phyloP scores from a whole-genome alignment of 192 early-diverging fungal genomes.

The Paraglomus occultum region DNA sequence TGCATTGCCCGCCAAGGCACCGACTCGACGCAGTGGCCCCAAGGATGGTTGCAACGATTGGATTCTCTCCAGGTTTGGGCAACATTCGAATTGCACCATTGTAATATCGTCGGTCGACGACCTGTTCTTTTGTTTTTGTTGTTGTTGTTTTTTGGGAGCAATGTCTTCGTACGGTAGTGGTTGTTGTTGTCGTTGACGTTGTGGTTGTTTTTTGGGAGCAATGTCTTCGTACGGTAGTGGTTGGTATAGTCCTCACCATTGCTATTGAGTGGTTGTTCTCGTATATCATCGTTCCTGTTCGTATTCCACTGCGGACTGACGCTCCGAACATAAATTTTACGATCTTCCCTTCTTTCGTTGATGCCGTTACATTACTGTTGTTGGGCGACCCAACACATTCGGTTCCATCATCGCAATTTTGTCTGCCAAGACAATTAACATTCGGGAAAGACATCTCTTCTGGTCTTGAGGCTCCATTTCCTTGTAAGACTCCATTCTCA shows the following conservation, averaged over 20 bases:
- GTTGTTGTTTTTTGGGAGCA: not conserved
- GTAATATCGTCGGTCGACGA: not conserved
- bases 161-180: not conserved
- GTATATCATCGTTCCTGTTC: no score
- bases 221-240: not conserved
- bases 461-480: not conserved
- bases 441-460: not conserved
- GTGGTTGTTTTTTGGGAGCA: not conserved
- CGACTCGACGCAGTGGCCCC: slow-evolving; percentile 21
- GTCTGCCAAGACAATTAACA: not conserved
- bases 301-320: no score
- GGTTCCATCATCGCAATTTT: slow-evolving; percentile 16
- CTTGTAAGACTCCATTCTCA: slow-evolving; percentile 23
- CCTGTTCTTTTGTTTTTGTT: not conserved
- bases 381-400: slow-evolving; percentile 2
- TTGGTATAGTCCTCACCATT: not conserved
- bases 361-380: slow-evolving; percentile 14
- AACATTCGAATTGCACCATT: slow-evolving; percentile 22
- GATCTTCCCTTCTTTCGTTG: slow-evolving; percentile 20
- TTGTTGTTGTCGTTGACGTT: not conserved
- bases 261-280: no score
- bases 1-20: slow-evolving; percentile 17
- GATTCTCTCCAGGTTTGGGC: slow-evolving; percentile 13
- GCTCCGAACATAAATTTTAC: no score
- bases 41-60: slow-evolving; percentile 16